A percentile compares a stretch with the other conserved stretches of the same genome.
These are phyloP conservation scores for Nitzschia sp. DNA, from an alignment of 108 stramenopile species.

Conservation along the genomic window DNA sequence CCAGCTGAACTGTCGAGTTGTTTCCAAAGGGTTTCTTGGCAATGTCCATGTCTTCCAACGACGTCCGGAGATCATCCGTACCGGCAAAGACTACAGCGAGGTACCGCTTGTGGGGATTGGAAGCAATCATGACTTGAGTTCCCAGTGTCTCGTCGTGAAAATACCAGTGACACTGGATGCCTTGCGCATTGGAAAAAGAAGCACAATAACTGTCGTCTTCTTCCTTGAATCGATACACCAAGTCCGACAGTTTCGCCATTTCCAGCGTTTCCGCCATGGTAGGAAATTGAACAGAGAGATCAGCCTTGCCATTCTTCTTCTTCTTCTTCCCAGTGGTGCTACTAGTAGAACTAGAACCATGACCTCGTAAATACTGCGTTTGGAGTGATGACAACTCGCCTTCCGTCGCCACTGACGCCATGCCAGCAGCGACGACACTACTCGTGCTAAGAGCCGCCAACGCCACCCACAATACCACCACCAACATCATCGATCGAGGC, in stretches of 20 bases:
- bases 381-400: too few relatives aligned
- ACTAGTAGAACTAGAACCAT: too few relatives aligned
- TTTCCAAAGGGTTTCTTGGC: slow-evolving; percentile 59
- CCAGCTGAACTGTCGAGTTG: slow-evolving; percentile 28
- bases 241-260: slow-evolving; percentile 38
- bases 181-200: slow-evolving; percentile 3
- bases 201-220: slow-evolving; percentile 15
- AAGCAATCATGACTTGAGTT: slow-evolving; percentile 71
- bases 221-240: slow-evolving; percentile 43
- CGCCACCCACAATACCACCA: too few relatives aligned
- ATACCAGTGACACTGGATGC: slow-evolving; percentile 65
- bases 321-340: too few relatives aligned
- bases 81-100: slow-evolving; percentile 80
- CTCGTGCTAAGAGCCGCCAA: too few relatives aligned
- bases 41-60: slow-evolving; percentile 70
- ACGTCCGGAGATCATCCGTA: slow-evolving; percentile 76
- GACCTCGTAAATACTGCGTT: too few relatives aligned
- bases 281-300: slow-evolving; percentile 29
- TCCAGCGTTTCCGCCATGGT: slow-evolving; percentile 38
- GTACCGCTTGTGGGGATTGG: slow-evolving; percentile 41
- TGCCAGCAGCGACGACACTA: too few relatives aligned
- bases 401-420: too few relatives aligned
- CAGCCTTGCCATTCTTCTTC: neutral
- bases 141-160: slow-evolving; percentile 54
- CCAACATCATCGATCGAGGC: too few relatives aligned